Base-by-base conservation (phyloP, 768 basidiomycete species). In the Symmetrospora coprosmae region DNA sequence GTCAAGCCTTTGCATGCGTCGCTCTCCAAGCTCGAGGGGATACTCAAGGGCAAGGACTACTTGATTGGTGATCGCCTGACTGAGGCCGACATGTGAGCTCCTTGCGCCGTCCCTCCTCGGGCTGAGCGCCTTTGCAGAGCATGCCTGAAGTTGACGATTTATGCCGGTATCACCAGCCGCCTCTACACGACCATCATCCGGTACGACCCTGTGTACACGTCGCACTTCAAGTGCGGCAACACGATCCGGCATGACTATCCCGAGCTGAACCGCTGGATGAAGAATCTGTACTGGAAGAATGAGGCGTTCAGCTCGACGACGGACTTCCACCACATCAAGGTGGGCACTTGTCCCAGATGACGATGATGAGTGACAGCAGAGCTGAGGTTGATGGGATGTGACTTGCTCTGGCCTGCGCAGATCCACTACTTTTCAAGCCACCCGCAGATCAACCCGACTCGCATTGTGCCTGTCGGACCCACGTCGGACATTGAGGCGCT, bases 191-290 rank as follows among this genome's bases (percentile, higher is more conserved):
- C 92, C 1, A 83, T 90, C 61, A 75, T 87, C 63, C 86, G 88
- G 34, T 91, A 90, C 73, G 89, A 92, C 67, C 82, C 83, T 1
- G 91, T 85, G 16, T 96, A 97, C 72, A 79, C 84, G 46, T 81
- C 83, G 0, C 87, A 89, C 71, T 97, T 97, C 79, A 96, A 96
- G 66, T 91, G 88, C 75, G 90, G 92, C 76, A 81, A 83, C 30
- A 82, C 79, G 40, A 66, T 49, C 34, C 38, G 45, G 17, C 39
- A 82, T 68, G 85, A 85, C 5, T 97, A 90, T 72, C 90, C 91
- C 19, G 78, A 81, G 47, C 79, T 94, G 48, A 79, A 96, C 74
- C 47, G 64, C 23, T 91, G 87, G 85, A 68, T 86, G 74, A 82
- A 82, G 72, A 83, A 84, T 70, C 74, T 96, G 19, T 97, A 99